Evolutionary conservation across 768 basidiomycete genomes (phyloP), one percentile per base, ranked within the genome.

Genomic region (Royoungia palumana): DNA sequence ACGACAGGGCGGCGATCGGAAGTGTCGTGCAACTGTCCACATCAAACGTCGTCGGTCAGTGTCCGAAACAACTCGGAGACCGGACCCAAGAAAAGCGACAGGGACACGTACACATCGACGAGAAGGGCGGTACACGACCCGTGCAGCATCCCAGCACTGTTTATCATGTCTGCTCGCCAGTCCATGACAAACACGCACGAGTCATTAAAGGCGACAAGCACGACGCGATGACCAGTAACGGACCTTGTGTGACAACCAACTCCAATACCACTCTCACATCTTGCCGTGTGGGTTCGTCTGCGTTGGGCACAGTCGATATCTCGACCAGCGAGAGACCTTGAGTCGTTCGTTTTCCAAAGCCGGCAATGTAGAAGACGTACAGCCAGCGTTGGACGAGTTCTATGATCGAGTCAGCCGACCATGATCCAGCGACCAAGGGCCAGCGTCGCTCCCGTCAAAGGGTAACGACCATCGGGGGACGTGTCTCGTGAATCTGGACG

Each of bases 201-300:
- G 14, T 32, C 32, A 43, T 14, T 24, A 11, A 28, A 10, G 16
- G 38, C n/a, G 27, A 6, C 6, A 6, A 32, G 11, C 4, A 30
- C 28, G 28, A 28, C 27, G 4, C 8, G 27, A 9, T 28, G 27
- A 9, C 27, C 28, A 6, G 16, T n/a, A 21, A 56, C 65, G 39
- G 48, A 79, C 79, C 78, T 65, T 70, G 62, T 0, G 67, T 74
- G 41, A 79, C 77, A 10, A 69, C 68, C 44, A 71, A 60, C 56
- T 79, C 75, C 37, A 68, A 63, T 5, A 72, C 66, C 41, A 77
- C 67, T 38, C 64, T 69, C 14, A 67, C 71, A 49, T 73, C 72
- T 24, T 60, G 62, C 52, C 57, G 71, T 36, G 49, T 6, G 0
- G 65, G 62, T 46, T 76, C 72, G 14, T 73, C 66, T 5, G 54